Evolutionary conservation across 805 yeast genomes (phyloP), one percentile per base, ranked within the genome.

Genomic region (Metschnikowia orientalis): DNA sequence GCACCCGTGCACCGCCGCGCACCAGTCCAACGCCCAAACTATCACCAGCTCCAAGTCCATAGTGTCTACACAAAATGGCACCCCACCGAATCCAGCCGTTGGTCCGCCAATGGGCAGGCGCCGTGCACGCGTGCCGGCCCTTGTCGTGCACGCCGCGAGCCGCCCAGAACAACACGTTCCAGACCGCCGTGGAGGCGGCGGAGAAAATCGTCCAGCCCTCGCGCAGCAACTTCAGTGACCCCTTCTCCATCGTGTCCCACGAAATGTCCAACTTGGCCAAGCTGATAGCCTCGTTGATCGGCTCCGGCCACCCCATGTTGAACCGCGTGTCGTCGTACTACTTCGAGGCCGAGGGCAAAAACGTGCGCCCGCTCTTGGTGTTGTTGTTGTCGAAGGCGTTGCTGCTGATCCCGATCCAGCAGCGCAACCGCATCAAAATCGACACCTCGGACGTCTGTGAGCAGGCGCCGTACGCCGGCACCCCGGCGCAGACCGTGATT

Each of bases 321-420:
- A 89, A 90, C 60, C 71, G 94, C 45, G 95, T 90, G 4, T 81
- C 95, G n/a, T 77, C 87, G 21, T 92, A 92, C 63, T 92, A 92
- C 62, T 92, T 92, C 48, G 95, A 89, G 59, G 85, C 92, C 12
- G 95, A 90, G 54, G 97, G 98, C 5, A 92, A 92, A 59, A 94
- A 89, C 53, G 87, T 92, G 12, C 72, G 98, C 38, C 98, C 98
- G 2, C 63, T 92, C 44, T 75, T 92, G 39, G 97, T 92, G 8
- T 65, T 92, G 37, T 63, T 92, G 30, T 66, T 92, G 33, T 77
- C 94, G 21, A 82, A 87, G 50, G 92, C 96, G 4, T 67, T 90
- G 35, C 71, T 81, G 40, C 68, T 72, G 40, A 85, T 89, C 25
- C 96, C 97, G 2, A 42, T 67, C 10, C 71, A 69, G 17, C 67